Conservation (phyloP, 306 rosid genomes). For the Cucumis melo region DNA sequence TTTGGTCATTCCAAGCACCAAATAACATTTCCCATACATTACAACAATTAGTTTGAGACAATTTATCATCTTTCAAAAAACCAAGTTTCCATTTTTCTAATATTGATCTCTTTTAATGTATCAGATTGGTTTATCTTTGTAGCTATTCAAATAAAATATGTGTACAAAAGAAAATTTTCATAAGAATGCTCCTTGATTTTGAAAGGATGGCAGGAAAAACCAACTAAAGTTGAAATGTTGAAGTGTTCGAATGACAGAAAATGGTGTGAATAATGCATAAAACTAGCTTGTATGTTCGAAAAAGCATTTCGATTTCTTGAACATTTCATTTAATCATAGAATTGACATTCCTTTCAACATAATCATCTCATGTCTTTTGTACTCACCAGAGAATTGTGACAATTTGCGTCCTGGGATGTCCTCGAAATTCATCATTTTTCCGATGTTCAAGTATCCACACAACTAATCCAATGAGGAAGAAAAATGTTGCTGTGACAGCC, state of each 20-base stretch:
- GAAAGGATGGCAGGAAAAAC: background rate
- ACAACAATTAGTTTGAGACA: no score
- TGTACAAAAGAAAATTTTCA: background rate
- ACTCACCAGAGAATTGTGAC: constrained; percentile 31
- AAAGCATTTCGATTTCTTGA: background rate
- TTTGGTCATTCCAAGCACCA: no score
- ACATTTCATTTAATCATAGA: background rate
- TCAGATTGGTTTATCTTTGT: background rate
- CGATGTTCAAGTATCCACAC: constrained; percentile 41
- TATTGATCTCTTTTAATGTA: background rate
- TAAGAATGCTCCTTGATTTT: background rate
- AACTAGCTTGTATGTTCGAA: background rate
- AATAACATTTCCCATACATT: no score
- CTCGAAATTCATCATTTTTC: constrained; percentile 32
- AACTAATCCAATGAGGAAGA: constrained; percentile 27
- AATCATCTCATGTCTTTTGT: background rate
- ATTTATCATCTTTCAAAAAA: background rate
- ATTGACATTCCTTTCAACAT: background rate
- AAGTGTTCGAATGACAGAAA: background rate
- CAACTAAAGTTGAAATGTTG: background rate
- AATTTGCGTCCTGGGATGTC: constrained; percentile 29
- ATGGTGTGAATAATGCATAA: background rate
- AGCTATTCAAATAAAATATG: background rate
- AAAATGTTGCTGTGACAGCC: constrained; percentile 25
- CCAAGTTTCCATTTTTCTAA: background rate